Base-by-base conservation (phyloP, 495 filamentous ascomycete species). In the Astrothelium macrocarpum region DNA sequence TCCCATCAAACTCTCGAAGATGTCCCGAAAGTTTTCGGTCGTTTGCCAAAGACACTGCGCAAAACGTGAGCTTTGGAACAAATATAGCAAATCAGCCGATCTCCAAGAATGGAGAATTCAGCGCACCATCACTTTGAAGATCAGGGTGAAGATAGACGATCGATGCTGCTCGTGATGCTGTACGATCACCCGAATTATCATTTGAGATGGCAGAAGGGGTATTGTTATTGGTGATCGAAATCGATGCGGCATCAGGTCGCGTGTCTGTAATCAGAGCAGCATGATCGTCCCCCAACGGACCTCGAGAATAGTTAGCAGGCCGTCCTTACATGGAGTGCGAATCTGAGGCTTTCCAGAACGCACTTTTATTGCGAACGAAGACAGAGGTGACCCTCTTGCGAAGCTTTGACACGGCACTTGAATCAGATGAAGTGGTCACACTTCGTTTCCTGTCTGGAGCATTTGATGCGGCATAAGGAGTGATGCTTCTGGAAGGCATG, bases 301-400 rank as follows among this genome's bases (percentile, higher is more conserved):
- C 49, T 56, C 16, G 25, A 29, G 29, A 0, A 0, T 16, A 2
- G 25, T 56, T 9, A 56, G 49, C 25, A 56, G 5, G 23, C 23
- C 3, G n/a, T 3, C 9, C n/a, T 49, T 18, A n/a, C n/a, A n/a
- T n/a, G n/a, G n/a, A n/a, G n/a, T n/a, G n/a, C n/a, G n/a, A n/a
- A n/a, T n/a, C n/a, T n/a, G n/a, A n/a, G n/a, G n/a, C n/a, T n/a
- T n/a, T n/a, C n/a, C 7, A 56, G 49, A 0, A 56, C 49, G 25
- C 2, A 56, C 49, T 56, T 16, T 56, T 56, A 25, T 56, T 56
- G 12, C 49, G 49, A 3, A 20, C 49, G 25, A 56, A 56, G 16
- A 56, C 49, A 16, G 49, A 56, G 16, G 49, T 56, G 49, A 56
- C 49, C 29, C 49, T 56, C 25, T 56, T 56, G 25, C 49, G 49